Evolutionary conservation across 768 basidiomycete genomes (phyloP).

Genomic region (Gloeopeniophorella convolvens): DNA sequence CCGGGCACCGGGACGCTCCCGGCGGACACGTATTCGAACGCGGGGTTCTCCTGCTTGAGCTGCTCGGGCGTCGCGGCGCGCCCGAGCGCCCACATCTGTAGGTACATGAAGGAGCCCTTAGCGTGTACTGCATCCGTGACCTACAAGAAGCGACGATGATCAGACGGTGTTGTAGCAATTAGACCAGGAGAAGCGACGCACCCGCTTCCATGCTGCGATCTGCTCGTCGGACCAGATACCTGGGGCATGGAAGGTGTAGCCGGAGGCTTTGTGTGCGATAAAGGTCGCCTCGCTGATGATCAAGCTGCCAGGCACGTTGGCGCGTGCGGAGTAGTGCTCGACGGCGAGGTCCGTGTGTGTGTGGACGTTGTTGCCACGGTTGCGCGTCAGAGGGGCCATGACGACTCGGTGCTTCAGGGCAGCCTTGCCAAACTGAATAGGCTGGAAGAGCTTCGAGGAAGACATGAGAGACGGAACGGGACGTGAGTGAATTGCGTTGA

Average conservation of each 20-base stretch:
- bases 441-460: conserved; percentile 20
- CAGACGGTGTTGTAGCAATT: no score
- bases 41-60: no score
- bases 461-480: no score
- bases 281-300: conserved; percentile 33
- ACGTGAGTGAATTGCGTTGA: no score
- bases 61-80: no score
- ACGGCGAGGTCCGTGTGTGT: conserved; percentile 12
- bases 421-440: conserved; percentile 16
- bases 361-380: conserved; percentile 14
- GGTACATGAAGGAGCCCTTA: no score
- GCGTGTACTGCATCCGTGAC: no score
- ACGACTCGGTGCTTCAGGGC: conserved; percentile 21
- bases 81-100: no score
- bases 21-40: no score
- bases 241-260: conserved; percentile 45
- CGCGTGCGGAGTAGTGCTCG: conserved; percentile 13
- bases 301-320: conserved; percentile 22
- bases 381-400: conserved; percentile 23
- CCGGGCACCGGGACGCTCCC: no score
- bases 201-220: conserved; percentile 52
- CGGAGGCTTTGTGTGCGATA: conserved; percentile 33
- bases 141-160: no score
- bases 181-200: no score
- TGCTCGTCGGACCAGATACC: conserved; percentile 59